These are phyloP conservation scores for Bullera alba DNA, from an alignment of 768 basidiomycete genomes.

Conservation along the genomic window DNA sequence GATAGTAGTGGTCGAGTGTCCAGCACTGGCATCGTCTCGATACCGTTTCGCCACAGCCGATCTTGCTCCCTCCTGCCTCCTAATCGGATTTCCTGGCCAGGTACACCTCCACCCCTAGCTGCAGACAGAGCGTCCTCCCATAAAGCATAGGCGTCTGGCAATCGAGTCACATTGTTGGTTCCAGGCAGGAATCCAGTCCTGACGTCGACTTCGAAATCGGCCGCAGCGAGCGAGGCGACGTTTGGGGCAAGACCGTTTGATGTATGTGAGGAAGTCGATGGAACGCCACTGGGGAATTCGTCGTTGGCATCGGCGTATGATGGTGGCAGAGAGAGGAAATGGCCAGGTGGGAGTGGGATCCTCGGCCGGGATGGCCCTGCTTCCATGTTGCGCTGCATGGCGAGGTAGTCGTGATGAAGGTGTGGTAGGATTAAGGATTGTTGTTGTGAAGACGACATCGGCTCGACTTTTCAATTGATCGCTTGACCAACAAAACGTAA, in stretches of 20 bases:
- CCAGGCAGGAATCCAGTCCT: conserved; percentile 88
- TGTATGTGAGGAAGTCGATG: conserved; percentile 26
- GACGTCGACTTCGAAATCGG: conserved; percentile 88
- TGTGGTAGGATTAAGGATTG: too few relatives aligned
- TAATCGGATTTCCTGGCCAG: conserved; percentile 36
- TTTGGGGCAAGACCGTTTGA: conserved; percentile 47
- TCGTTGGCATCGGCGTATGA: conserved; percentile 24
- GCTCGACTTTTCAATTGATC: too few relatives aligned
- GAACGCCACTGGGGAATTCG: conserved; percentile 16
- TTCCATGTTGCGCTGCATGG: too few relatives aligned
- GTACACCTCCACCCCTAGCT: conserved; percentile 48
- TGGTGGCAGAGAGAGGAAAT: conserved; percentile 43
- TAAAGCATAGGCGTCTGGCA: conserved; percentile 58
- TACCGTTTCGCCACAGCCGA: conserved; percentile 57
- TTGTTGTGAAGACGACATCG: too few relatives aligned
- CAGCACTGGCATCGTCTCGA: conserved; percentile 67
- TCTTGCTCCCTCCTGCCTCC: conserved; percentile 50
- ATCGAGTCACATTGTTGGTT: conserved; percentile 58
- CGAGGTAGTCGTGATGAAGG: too few relatives aligned
- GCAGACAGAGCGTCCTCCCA: conserved; percentile 59
- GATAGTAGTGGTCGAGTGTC: conserved; percentile 53
- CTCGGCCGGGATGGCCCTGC: too few relatives aligned
- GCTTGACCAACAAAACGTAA: too few relatives aligned
- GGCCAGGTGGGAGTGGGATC: conserved; percentile 25
- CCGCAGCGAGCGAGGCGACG: conserved; percentile 64